Conservation (phyloP, 192 early-diverging fungal genomes). For the Mortierella hygrophila region DNA sequence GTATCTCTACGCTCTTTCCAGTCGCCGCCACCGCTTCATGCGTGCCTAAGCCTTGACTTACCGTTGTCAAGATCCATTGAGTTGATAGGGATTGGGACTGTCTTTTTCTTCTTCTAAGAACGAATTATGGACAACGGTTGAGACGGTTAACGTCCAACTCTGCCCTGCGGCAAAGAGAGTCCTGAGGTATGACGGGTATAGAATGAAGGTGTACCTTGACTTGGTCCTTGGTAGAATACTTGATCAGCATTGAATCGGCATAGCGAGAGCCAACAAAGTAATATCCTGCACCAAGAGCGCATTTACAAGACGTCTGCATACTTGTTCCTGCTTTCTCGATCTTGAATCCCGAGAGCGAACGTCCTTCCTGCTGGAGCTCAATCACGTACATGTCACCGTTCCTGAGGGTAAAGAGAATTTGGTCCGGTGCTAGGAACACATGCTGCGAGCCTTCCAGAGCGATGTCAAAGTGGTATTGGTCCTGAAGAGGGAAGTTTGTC, state of each 20-base stretch:
- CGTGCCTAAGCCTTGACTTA: background rate
- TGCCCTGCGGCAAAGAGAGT: no score
- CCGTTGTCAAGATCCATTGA: constrained; percentile 52
- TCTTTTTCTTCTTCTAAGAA: constrained; percentile 43
- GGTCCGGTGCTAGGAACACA: constrained; percentile 77
- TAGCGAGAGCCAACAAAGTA: constrained; percentile 81
- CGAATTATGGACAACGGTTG: background rate
- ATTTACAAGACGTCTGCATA: constrained; percentile 68
- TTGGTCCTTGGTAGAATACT: constrained; percentile 62
- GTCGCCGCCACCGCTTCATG: background rate
- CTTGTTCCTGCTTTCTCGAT: constrained; percentile 63
- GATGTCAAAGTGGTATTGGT: constrained; percentile 71
- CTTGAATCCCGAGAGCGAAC: constrained; percentile 81
- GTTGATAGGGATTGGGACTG: constrained; percentile 4
- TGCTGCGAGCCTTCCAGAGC: constrained; percentile 76
- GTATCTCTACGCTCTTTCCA: background rate
- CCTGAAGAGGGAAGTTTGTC: constrained; percentile 63
- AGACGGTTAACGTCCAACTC: background rate
- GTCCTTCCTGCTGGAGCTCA: constrained; percentile 80
- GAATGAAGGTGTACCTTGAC: constrained; percentile 21
- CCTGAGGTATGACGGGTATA: background rate
- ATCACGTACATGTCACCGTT: constrained; percentile 81
- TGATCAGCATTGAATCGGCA: constrained; percentile 78
- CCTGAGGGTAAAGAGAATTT: constrained; percentile 77
- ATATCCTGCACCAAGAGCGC: constrained; percentile 61